Evolutionary conservation across 2,329 filamentous ascomycete genomes (phyloP), one percentile per base, ranked within the genome.

Genomic region (Penicillium olsonii): DNA sequence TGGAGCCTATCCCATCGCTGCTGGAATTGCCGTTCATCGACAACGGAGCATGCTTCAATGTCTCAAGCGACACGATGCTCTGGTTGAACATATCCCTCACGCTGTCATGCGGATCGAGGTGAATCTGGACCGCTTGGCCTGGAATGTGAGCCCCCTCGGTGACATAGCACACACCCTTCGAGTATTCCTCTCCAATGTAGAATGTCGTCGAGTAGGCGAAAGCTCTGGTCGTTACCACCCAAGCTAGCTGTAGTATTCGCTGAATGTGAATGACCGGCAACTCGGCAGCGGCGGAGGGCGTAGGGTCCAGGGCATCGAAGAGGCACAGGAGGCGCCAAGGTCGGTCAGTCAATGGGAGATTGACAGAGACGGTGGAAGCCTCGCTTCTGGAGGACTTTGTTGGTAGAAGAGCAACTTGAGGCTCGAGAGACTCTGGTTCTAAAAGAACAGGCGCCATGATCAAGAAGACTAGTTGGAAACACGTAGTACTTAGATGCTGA

Each of bases 181-280:
- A 14, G 29, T 52, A 56, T 6, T 53, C 26, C 18, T 56, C 45
- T 4, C 42, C 33, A 35, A 56, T 38, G 29, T 54, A 52, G 12
- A 56, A 10, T 1, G 48, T 52, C 2, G 45, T 50, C 6, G 54
- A 54, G 7, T 37, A 39, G 2, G 40, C 37, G 33, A 56, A 56
- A 4, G 48, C 26, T 9, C 43, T 47, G 14, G 48, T 15, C 1
- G 37, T 45, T 8, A 45, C 37, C 0, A 47, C n/a, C 54, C 54
- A 56, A 8, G 52, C 54, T 8, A 54, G 39, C 20, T 56, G 54
- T 2, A 56, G 20, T n/a, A 56, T 17, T 18, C 48, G 39, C 35
- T 56, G 54, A 29, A 56, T 29, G 14, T 50, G 37, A n/a, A 54
- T 40, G 35, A 54, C 52, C 8, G 48, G 26, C 38, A 50, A 18